Conservation (phyloP, 2,329 filamentous ascomycete genomes). For the Fusarium proliferatum region DNA sequence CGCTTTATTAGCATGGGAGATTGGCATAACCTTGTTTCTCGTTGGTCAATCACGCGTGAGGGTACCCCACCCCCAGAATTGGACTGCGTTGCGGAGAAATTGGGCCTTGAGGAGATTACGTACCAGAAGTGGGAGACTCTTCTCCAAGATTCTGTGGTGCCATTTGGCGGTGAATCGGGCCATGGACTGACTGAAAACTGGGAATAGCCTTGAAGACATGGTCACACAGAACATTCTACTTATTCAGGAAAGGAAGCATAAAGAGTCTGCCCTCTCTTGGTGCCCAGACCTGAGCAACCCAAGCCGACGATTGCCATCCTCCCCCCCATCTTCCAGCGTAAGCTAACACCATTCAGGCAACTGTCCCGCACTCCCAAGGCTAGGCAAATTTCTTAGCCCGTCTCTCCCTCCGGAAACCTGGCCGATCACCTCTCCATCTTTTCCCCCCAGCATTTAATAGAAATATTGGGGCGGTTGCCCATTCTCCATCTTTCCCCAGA, state of each 20-base stretch:
- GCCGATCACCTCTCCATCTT: neutral
- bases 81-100: slow-evolving; percentile 14
- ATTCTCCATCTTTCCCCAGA: slow-evolving; percentile 11
- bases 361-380: neutral
- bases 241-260: neutral
- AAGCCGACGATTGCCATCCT: neutral
- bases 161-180: neutral
- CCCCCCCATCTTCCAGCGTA: neutral
- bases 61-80: slow-evolving; percentile 14
- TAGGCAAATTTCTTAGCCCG: neutral
- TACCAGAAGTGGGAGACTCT: neutral
- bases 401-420: neutral
- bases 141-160: slow-evolving; percentile 16
- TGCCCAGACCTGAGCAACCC: neutral
- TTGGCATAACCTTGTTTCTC: neutral
- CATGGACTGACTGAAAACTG: neutral
- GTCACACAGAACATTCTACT: neutral
- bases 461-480: slow-evolving; percentile 6
- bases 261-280: neutral
- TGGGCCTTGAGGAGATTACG: neutral
- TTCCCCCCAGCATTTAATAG: neutral
- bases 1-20: slow-evolving; percentile 10
- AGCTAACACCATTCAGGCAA: slow-evolving; percentile 15
- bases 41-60: neutral
- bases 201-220: rapidly evolving